Evolutionary conservation across 345 rosid genomes (phyloP).

Genomic region (Boechera divaricarpa): DNA sequence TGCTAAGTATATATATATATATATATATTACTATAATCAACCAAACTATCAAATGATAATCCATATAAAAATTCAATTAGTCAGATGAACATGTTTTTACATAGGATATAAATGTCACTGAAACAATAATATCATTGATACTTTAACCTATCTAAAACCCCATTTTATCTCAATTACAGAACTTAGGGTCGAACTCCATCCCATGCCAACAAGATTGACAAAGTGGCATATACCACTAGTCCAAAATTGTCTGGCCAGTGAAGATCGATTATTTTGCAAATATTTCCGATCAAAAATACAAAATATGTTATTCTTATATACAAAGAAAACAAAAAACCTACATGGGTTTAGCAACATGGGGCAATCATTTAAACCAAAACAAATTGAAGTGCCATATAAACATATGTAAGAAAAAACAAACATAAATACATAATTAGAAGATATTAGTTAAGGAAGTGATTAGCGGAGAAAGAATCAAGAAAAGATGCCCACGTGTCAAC

Average conservation of each 20-base stretch:
- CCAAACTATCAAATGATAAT: too few relatives aligned
- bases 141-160: background rate
- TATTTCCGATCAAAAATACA: slow-evolving; percentile 1
- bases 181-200: background rate
- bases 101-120: too few relatives aligned
- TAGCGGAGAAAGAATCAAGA: slow-evolving; percentile 65
- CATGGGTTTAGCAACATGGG: slow-evolving; percentile 29
- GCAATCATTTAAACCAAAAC: slow-evolving; percentile 22
- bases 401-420: slow-evolving; percentile 7
- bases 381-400: slow-evolving; percentile 38
- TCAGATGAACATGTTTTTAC: too few relatives aligned
- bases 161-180: background rate
- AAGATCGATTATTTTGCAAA: background rate
- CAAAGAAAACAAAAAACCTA: slow-evolving; percentile 36
- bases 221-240: background rate
- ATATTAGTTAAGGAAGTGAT: slow-evolving; percentile 51
- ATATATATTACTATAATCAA: too few relatives aligned
- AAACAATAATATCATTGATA: too few relatives aligned
- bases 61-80: too few relatives aligned
- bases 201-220: background rate
- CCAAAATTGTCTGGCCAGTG: slow-evolving; percentile 1
- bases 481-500: slow-evolving; percentile 70
- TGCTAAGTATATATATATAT: too few relatives aligned
- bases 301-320: slow-evolving; percentile 36
- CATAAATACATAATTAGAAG: background rate